Percentiles rank a stretch among this genome's conserved stretches.
Conservation (phyloP, 164 flowering plant genomes). For the Sedum album region DNA sequence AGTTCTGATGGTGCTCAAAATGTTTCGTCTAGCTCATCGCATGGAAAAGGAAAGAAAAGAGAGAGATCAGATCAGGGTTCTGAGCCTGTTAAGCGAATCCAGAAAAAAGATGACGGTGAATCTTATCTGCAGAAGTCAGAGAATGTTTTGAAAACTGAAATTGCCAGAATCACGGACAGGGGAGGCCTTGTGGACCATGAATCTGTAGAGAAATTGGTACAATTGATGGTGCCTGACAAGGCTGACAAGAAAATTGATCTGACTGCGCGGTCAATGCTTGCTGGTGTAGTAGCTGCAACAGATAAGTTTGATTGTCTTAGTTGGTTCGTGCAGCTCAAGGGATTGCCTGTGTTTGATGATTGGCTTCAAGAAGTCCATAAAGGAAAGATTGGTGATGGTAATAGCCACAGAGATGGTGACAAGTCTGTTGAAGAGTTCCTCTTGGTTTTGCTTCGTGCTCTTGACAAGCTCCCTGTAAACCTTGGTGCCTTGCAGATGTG, state of each 20-base stretch:
- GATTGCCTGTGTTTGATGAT: conserved; percentile 70
- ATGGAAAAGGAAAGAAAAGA: conserved; percentile 65
- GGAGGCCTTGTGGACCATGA: conserved; percentile 65
- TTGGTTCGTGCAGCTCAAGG: conserved; percentile 72
- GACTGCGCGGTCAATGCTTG: conserved; percentile 56
- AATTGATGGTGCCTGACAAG: conserved; percentile 60
- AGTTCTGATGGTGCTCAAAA: conserved; percentile 61
- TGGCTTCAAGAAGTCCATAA: conserved; percentile 93
- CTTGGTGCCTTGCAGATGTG: conserved; percentile 70
- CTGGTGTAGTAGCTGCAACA: conserved; percentile 63
- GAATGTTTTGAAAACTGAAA: conserved; percentile 47
- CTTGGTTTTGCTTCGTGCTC: conserved; percentile 72
- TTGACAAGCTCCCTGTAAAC: conserved; percentile 85
- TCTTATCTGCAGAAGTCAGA: conserved; percentile 40
- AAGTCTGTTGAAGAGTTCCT: conserved; percentile 77
- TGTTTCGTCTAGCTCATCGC: conserved; percentile 38
- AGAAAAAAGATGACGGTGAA: conserved; percentile 56
- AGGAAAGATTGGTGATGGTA: conserved; percentile 63
- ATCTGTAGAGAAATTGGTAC: conserved; percentile 73
- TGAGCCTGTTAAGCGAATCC: conserved; percentile 61
- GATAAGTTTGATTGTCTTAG: conserved; percentile 67
- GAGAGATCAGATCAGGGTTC: conserved; percentile 60
- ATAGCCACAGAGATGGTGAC: conserved; percentile 55
- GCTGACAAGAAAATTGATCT: conserved; percentile 61
- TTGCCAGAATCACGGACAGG: conserved; percentile 68